phyloP scores from a whole-genome alignment of 192 early-diverging fungal species.

The Pecoramyces ruminantium region DNA sequence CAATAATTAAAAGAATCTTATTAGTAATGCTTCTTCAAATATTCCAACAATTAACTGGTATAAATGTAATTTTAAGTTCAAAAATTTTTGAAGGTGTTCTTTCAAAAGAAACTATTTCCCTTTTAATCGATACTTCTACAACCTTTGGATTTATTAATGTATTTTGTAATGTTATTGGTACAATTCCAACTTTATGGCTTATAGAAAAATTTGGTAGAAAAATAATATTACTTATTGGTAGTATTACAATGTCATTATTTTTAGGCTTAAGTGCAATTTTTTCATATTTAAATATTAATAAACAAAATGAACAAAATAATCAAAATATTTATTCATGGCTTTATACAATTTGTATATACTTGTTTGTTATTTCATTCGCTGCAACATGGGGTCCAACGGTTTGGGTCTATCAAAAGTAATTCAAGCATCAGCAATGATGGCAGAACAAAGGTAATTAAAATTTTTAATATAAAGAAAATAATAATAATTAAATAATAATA shows the following conservation, averaged over 20 bases:
- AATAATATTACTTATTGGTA: not conserved
- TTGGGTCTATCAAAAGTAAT: not conserved
- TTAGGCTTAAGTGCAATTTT: not conserved
- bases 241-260: not conserved
- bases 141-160: not conserved
- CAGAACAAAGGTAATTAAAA: too few relatives aligned
- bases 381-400: not conserved
- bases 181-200: not conserved
- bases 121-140: not conserved
- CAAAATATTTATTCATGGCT: too few relatives aligned
- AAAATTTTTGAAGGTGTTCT: not conserved
- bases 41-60: not conserved
- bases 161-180: not conserved
- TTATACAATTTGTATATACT: too few relatives aligned
- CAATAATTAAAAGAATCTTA: not conserved
- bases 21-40: not conserved
- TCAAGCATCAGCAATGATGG: too few relatives aligned
- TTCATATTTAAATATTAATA: too few relatives aligned
- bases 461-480: too few relatives aligned
- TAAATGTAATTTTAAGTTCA: not conserved
- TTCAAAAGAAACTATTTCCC: too few relatives aligned
- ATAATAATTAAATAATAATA: too few relatives aligned
- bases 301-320: too few relatives aligned
- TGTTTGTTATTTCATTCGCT: not conserved
- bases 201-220: not conserved